These are phyloP conservation scores for Silybum marianum DNA, from an alignment of 129 eudicot genomes.

Conservation along the genomic window DNA sequence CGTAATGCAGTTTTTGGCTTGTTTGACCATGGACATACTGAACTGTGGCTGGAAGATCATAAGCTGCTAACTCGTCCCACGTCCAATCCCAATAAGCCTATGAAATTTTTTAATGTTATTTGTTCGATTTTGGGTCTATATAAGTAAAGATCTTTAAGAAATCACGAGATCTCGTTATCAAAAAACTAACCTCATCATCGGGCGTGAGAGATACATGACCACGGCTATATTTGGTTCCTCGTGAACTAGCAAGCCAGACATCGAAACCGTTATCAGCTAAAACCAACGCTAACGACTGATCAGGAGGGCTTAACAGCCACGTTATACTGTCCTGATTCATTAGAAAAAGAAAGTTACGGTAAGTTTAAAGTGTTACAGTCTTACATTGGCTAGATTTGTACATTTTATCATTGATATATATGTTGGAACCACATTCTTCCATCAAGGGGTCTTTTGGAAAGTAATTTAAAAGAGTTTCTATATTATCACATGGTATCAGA, in stretches of 20 bases:
- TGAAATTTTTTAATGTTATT: neutral
- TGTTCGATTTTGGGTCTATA: neutral
- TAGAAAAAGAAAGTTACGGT: neutral
- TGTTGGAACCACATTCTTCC: neutral
- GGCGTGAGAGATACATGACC: conserved; percentile 55
- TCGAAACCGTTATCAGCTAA: conserved; percentile 77
- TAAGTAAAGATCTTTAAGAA: neutral
- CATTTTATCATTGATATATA: neutral
- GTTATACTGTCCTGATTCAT: conserved; percentile 56
- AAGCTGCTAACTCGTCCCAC: conserved; percentile 74
- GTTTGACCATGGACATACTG: conserved; percentile 57
- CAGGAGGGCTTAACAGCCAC: conserved; percentile 71
- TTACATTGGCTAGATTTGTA: neutral
- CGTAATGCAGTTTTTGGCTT: conserved; percentile 63
- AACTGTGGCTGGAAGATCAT: conserved; percentile 66
- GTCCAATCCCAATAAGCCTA: conserved; percentile 83
- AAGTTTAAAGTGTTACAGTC: neutral
- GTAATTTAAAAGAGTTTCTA: neutral
- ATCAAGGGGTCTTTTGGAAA: neutral
- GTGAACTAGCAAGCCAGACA: conserved; percentile 65
- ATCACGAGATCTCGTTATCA: neutral
- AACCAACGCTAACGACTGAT: conserved; percentile 60
- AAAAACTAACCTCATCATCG: conserved; percentile 46
- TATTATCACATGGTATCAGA: neutral
- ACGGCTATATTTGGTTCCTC: conserved; percentile 73